These are phyloP conservation scores for Paramecium caudatum DNA, from an alignment of 73 alveolate species.

Conservation along the genomic window DNA sequence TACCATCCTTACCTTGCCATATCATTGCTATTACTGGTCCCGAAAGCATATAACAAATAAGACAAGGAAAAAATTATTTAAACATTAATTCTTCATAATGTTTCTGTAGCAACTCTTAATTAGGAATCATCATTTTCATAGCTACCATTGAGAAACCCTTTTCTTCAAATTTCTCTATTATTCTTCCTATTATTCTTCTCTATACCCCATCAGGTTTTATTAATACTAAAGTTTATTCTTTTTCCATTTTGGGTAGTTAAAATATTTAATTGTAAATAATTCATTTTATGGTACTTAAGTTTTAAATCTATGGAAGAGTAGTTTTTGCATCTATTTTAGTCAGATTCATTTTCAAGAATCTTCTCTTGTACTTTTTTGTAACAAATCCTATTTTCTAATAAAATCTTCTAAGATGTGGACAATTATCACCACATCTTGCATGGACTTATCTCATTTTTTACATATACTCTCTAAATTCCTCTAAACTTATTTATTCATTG, in stretches of 20 bases:
- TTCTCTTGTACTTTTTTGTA: conserved; percentile 68
- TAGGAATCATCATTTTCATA: conserved; percentile 86
- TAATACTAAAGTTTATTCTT: conserved; percentile 87
- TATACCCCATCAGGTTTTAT: conserved; percentile 95
- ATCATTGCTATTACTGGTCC: conserved; percentile 98
- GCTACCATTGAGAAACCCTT: conserved; percentile 92
- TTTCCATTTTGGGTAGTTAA: conserved; percentile 52
- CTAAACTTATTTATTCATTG: conserved; percentile 59
- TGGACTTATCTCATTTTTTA: conserved; percentile 70
- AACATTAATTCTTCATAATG: conserved; percentile 93
- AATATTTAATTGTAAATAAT: no score
- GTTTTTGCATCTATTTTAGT: conserved; percentile 69
- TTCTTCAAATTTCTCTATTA: conserved; percentile 85
- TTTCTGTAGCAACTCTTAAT: conserved; percentile 86
- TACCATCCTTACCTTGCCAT: conserved; percentile 92
- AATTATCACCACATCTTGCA: conserved; percentile 73
- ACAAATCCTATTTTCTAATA: conserved; percentile 73
- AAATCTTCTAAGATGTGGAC: conserved; percentile 77
- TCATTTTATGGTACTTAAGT: conserved; percentile 37
- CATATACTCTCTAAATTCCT: conserved; percentile 71
- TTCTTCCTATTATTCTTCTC: conserved; percentile 89
- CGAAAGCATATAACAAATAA: conserved; percentile 87
- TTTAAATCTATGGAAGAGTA: conserved; percentile 23
- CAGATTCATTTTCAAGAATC: conserved; percentile 72
- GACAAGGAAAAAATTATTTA: conserved; percentile 94